Evolutionary conservation across 2,329 filamentous ascomycete genomes (phyloP).

Genomic region (Microdochium trichocladiopsis): DNA sequence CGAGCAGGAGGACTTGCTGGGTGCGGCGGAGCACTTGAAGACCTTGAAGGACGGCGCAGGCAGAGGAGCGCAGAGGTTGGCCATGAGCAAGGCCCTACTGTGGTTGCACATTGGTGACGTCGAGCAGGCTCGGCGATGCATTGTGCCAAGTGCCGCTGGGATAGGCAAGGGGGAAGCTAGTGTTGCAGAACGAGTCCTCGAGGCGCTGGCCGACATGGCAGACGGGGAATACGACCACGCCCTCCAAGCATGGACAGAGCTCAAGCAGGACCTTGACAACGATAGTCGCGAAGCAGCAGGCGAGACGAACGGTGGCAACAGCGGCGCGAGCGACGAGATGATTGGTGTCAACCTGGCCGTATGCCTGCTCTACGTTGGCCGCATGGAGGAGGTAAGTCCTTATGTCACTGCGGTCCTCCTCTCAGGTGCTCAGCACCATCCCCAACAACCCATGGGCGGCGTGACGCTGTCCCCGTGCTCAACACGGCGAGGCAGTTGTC

Average conservation of each 20-base stretch:
- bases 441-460: too few relatives aligned
- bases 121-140: slow-evolving; percentile 52
- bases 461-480: too few relatives aligned
- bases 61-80: slow-evolving; percentile 21
- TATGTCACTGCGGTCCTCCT: background rate
- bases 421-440: too few relatives aligned
- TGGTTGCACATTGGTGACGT: slow-evolving; percentile 76
- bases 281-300: background rate
- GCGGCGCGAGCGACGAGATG: slow-evolving; percentile 52
- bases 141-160: slow-evolving; percentile 26
- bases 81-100: slow-evolving; percentile 54
- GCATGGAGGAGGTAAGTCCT: slow-evolving; percentile 57
- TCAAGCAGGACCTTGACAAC: background rate
- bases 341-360: slow-evolving; percentile 78
- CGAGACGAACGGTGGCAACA: slow-evolving; percentile 30
- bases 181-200: slow-evolving; percentile 41
- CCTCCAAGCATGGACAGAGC: slow-evolving; percentile 46
- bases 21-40: slow-evolving; percentile 66
- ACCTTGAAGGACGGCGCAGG: slow-evolving; percentile 39
- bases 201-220: slow-evolving; percentile 70
- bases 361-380: slow-evolving; percentile 74
- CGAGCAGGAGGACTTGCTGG: slow-evolving; percentile 82
- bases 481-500: too few relatives aligned
- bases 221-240: slow-evolving; percentile 66
- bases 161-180: slow-evolving; percentile 19